phyloP scores from a whole-genome alignment of 345 rosid genomes.

The Barbarea vulgaris region DNA sequence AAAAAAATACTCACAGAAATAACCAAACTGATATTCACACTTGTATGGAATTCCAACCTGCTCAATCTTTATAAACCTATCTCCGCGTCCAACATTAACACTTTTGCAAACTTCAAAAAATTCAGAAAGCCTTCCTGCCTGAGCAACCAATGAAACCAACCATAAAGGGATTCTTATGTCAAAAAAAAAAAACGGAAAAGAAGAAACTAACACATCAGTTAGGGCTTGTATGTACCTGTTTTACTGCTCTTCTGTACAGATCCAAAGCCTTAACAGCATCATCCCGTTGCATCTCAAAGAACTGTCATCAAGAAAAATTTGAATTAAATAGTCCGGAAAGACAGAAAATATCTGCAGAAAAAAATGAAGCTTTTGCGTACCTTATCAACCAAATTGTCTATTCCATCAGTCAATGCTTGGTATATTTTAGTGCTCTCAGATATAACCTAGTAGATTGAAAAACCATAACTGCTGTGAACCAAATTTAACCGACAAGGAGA shows the following conservation, averaged over 20 bases:
- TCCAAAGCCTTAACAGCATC: slow-evolving; percentile 88
- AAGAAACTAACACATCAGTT: neutral
- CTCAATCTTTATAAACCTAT: slow-evolving; percentile 80
- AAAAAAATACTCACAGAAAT: slow-evolving; percentile 1
- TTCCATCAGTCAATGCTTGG: slow-evolving; percentile 88
- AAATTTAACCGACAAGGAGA: neutral
- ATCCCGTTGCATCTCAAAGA: slow-evolving; percentile 91
- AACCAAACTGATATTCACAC: neutral
- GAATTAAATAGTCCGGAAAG: neutral
- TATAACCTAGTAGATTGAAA: slow-evolving; percentile 57
- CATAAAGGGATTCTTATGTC: neutral
- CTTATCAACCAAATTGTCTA: slow-evolving; percentile 92
- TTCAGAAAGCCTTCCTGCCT: slow-evolving; percentile 95
- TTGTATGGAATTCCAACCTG: slow-evolving; percentile 61
- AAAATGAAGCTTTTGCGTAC: slow-evolving; percentile 42
- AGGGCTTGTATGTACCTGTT: slow-evolving; percentile 64
- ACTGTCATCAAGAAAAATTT: slow-evolving; percentile 50
- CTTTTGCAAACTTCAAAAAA: slow-evolving; percentile 93
- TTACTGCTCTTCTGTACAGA: slow-evolving; percentile 80
- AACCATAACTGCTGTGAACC: neutral
- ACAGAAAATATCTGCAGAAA: neutral
- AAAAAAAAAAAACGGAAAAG: slow-evolving; percentile 13
- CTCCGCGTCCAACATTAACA: slow-evolving; percentile 82
- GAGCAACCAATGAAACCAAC: slow-evolving; percentile 35
- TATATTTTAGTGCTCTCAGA: slow-evolving; percentile 86